Evolutionary conservation across 495 filamentous ascomycete genomes (phyloP).

Genomic region (Penicillium lividum): DNA sequence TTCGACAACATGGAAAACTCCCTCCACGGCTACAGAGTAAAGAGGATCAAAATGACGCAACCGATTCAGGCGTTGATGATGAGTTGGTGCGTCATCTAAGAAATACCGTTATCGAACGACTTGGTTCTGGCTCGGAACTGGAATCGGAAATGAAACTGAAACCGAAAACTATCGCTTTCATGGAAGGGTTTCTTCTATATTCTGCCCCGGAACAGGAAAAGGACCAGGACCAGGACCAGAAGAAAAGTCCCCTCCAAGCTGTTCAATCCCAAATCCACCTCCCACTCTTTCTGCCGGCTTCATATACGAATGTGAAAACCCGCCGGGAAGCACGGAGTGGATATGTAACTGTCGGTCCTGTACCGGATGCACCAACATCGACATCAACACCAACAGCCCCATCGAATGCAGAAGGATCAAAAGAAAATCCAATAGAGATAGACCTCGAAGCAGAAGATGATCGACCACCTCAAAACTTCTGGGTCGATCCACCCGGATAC

Average conservation of each 20-base stretch:
- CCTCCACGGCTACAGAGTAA: slow-evolving; percentile 67
- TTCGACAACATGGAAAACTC: slow-evolving; percentile 63
- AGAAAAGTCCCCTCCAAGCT: slow-evolving; percentile 13
- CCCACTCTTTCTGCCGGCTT: slow-evolving; percentile 71
- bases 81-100: slow-evolving; percentile 19
- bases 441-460: slow-evolving; percentile 43
- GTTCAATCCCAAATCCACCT: slow-evolving; percentile 66
- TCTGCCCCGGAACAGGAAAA: slow-evolving; percentile 29
- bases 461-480: slow-evolving; percentile 71
- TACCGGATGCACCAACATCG: slow-evolving; percentile 27
- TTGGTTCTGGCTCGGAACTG: slow-evolving; percentile 29
- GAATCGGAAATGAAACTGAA: slow-evolving; percentile 23
- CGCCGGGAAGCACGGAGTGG: slow-evolving; percentile 73
- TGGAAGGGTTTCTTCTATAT: slow-evolving; percentile 90
- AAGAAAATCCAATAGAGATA: slow-evolving; percentile 33
- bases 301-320: slow-evolving; percentile 57
- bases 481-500: slow-evolving; percentile 90
- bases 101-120: slow-evolving; percentile 9
- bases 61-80: slow-evolving; percentile 48
- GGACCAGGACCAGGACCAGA: slow-evolving; percentile 32
- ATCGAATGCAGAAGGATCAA: background rate
- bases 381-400: too few species aligned
- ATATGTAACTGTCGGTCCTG: slow-evolving; percentile 73
- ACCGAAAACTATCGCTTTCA: slow-evolving; percentile 42
- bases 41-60: slow-evolving; percentile 73